Evolutionary conservation across 768 basidiomycete genomes (phyloP), one percentile per base, ranked within the genome.

Genomic region (Suillus brevipes): DNA sequence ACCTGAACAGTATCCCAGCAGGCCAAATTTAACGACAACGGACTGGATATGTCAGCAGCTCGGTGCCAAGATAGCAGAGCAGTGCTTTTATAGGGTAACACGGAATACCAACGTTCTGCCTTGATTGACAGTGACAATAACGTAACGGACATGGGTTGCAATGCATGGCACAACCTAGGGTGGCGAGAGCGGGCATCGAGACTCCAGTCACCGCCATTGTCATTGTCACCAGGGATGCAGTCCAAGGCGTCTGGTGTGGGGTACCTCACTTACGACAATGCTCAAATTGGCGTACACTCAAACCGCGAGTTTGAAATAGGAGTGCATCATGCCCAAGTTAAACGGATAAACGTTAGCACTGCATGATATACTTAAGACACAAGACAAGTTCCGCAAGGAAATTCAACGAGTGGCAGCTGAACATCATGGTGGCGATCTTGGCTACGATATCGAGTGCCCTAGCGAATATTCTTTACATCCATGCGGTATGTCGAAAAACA

Each of bases 401-500:
- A 65, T 83, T 45, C 71, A 66, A 4, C 62, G 64, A 14, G 75
- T 74, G 18, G 60, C 36, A 23, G 61, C 28, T 28, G 69, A 63
- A 7, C 61, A 63, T 12, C n/a, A 47, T 23, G 10, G 12, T 25
- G 62, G 61, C 20, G 62, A 71, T 36, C 76, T 76, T 50, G 69
- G 42, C n/a, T 79, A 79, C 52, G 81, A 83, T 28, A 47, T 23
- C 10, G 6, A 49, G 23, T 23, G 74, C 76, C 16, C 65, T 84
- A 8, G 74, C 73, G 49, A 67, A 68, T 0, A 71, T 83, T n/a
- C 79, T 80, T 3, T 78, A 76, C 70, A 72, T 85, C 4, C 80
- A 84, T 67, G 79, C 82, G 3, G 78, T 83, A 4, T 72, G 83
- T 16, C 80, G 80, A 59, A 82, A 84, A 65, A 84, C 83, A 2